A percentile compares a stretch with the other conserved stretches of the same genome.
Evolutionary conservation across 2,329 filamentous ascomycete species (phyloP).

Genomic region (Exophiala dermatitidis): DNA sequence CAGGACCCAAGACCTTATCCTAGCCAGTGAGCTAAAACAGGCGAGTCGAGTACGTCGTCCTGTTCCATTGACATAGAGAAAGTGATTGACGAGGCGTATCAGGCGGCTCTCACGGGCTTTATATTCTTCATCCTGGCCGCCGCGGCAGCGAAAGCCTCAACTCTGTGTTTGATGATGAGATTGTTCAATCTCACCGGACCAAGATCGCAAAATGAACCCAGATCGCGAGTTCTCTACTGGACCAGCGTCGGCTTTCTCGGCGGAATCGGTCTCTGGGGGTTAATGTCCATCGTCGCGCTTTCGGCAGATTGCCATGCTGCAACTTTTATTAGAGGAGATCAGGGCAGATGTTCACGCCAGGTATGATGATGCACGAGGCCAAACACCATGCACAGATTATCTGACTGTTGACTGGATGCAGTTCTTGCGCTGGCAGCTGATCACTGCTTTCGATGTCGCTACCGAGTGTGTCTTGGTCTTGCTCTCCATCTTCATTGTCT

Average conservation of each 20-base stretch:
- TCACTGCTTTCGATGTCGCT: constrained; percentile 36
- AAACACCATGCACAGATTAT: background rate
- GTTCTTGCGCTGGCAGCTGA: constrained; percentile 32
- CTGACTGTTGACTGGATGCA: background rate
- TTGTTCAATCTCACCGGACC: constrained; percentile 25
- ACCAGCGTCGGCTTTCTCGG: constrained; percentile 15
- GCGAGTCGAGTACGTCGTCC: constrained; percentile 13
- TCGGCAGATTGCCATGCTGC: constrained; percentile 18
- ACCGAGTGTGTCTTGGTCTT: constrained; percentile 26
- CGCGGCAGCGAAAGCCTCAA: constrained; percentile 28
- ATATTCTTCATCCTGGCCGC: constrained; percentile 29
- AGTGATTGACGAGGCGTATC: background rate
- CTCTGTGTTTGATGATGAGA: constrained; percentile 29
- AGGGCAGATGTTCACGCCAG: constrained; percentile 15
- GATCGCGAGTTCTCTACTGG: constrained; percentile 24
- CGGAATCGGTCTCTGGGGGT: constrained; percentile 21
- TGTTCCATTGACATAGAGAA: background rate
- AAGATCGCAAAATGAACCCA: constrained; percentile 8
- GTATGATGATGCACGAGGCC: background rate
- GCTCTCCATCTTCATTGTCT: constrained; percentile 27
- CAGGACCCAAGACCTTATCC: constrained; percentile 18
- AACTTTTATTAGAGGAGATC: constrained; percentile 9
- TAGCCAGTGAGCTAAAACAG: constrained; percentile 7
- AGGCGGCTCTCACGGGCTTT: constrained; percentile 17
- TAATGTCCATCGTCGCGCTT: constrained; percentile 24